A percentile compares a stretch with the other conserved stretches of the same genome.
Conservation (phyloP, 129 eudicot species). For the Artemisia tridentata region DNA sequence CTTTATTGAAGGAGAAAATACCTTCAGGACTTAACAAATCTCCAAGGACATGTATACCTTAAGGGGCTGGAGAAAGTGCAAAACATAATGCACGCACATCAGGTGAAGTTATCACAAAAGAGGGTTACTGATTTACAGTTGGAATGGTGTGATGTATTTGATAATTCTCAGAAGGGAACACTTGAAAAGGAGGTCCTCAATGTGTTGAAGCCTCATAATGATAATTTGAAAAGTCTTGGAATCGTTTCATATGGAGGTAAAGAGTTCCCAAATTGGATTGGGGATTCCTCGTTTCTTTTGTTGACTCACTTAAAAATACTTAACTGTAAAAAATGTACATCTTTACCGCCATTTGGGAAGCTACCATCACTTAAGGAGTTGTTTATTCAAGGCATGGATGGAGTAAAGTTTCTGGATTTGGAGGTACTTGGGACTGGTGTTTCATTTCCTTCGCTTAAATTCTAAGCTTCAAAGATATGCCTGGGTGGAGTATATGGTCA, state of each 20-base stretch:
- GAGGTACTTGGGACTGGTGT: background rate
- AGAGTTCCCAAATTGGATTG: constrained; percentile 8
- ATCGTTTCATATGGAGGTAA: constrained; percentile 1
- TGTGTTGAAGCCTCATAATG: background rate
- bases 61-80: constrained; percentile 11
- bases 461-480: background rate
- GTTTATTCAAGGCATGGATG: constrained; percentile 12
- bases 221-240: background rate
- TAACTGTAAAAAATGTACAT: constrained; percentile 3
- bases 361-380: constrained; percentile 3
- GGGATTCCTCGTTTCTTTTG: background rate
- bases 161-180: background rate
- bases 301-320: background rate
- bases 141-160: background rate
- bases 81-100: background rate
- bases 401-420: background rate
- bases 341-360: constrained; percentile 7
- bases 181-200: constrained; percentile 1
- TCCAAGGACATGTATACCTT: background rate
- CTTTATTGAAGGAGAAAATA: background rate
- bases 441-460: too few relatives aligned
- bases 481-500: background rate
- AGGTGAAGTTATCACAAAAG: constrained; percentile 3
- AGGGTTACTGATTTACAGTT: background rate
- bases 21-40: background rate